Conservation (phyloP, 2,329 filamentous ascomycete genomes). For the Biscogniauxia mediterranea region DNA sequence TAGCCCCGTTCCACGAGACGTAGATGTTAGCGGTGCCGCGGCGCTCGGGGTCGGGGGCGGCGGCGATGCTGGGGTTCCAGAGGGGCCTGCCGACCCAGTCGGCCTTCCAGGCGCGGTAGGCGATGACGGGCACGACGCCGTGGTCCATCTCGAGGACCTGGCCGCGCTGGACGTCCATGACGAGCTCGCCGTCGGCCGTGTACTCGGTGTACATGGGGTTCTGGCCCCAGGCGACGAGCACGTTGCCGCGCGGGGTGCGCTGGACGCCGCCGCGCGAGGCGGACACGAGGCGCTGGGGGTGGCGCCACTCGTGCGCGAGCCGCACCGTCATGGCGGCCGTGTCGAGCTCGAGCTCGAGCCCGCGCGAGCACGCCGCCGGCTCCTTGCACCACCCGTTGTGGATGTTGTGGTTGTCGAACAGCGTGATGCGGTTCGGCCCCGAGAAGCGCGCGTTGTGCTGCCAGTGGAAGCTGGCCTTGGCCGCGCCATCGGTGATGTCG, state of each 20-base stretch:
- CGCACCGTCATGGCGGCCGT: conserved; percentile 2
- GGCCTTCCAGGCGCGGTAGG: conserved; percentile 12
- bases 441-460: conserved; percentile 15
- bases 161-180: conserved; percentile 16
- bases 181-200: conserved; percentile 10
- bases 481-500: conserved; percentile 6
- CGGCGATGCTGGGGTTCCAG: conserved; percentile 11
- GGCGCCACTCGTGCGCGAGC: conserved; percentile 12
- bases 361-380: conserved; percentile 7
- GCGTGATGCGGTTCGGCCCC: conserved; percentile 6
- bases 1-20: conserved; percentile 14
- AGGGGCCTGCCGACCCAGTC: conserved; percentile 12
- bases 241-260: conserved; percentile 6
- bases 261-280: conserved; percentile 11
- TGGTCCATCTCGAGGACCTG: conserved; percentile 13
- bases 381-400: conserved; percentile 10
- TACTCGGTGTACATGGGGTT: conserved; percentile 17
- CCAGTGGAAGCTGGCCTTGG: conserved; percentile 10
- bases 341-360: conserved; percentile 14
- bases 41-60: background rate
- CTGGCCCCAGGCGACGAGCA: conserved; percentile 15
- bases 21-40: background rate
- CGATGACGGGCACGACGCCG: conserved; percentile 9
- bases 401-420: conserved; percentile 14
- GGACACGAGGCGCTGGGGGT: conserved; percentile 7